These are phyloP conservation scores for Cucurbita moschata DNA, from an alignment of 306 rosid genomes.

Conservation along the genomic window DNA sequence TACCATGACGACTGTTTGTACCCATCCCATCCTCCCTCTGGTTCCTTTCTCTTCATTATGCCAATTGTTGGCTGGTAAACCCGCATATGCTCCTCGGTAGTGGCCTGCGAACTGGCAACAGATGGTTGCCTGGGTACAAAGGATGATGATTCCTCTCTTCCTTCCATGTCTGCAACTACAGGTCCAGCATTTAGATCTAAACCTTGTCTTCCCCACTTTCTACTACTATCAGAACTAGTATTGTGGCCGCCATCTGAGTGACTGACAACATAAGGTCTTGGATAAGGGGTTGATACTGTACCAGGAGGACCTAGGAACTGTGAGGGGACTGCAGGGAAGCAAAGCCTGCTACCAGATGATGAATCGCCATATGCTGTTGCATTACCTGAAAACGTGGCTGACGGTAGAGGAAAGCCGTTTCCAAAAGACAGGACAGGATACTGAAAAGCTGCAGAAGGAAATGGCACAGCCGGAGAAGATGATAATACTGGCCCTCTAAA, in stretches of 20 bases:
- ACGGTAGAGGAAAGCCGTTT: conserved; percentile 38
- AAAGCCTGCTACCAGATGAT: conserved; percentile 39
- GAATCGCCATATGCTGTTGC: conserved; percentile 41
- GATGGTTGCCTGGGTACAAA: conserved; percentile 36
- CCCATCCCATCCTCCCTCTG: conserved; percentile 61
- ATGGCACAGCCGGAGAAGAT: conserved; percentile 47
- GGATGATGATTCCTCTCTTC: conserved; percentile 37
- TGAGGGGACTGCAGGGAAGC: conserved; percentile 41
- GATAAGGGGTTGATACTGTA: conserved; percentile 36
- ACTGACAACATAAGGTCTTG: conserved; percentile 43
- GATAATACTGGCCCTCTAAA: conserved; percentile 44
- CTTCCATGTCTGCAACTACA: conserved; percentile 41
- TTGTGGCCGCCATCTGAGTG: conserved; percentile 38
- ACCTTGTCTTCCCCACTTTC: conserved; percentile 55
- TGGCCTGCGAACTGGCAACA: conserved; percentile 44
- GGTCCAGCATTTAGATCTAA: conserved; percentile 75
- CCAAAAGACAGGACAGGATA: conserved; percentile 55
- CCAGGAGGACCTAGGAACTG: conserved; percentile 46
- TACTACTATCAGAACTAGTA: conserved; percentile 30
- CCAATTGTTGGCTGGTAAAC: conserved; percentile 38
- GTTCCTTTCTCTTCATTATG: conserved; percentile 55
- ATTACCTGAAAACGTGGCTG: conserved; percentile 36
- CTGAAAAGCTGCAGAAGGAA: conserved; percentile 34
- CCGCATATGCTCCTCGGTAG: conserved; percentile 39
- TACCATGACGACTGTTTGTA: conserved; percentile 52